These are phyloP conservation scores for Eucalyptus regnans DNA, from an alignment of 345 rosid species.

Conservation along the genomic window DNA sequence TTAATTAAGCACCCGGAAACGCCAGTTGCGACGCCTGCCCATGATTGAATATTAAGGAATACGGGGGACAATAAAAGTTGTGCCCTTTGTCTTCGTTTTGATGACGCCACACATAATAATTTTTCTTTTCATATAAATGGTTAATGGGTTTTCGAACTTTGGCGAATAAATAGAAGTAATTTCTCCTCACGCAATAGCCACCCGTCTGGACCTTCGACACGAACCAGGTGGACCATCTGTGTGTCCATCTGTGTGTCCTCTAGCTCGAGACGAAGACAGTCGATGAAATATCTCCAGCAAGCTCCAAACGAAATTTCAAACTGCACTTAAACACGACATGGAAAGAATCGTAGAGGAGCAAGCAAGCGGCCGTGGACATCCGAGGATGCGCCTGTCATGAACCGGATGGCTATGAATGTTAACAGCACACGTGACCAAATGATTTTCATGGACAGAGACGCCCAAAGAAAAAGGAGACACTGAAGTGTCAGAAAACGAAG, in stretches of 20 bases:
- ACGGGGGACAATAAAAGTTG: background rate
- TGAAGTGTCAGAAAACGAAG: no score
- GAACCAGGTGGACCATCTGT: background rate
- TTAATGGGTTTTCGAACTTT: background rate
- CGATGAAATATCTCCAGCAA: background rate
- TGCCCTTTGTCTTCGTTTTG: background rate
- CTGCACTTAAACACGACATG: background rate
- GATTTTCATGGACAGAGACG: background rate
- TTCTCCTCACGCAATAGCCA: background rate
- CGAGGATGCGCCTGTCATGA: background rate
- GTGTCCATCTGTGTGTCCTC: background rate
- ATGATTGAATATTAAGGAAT: no score
- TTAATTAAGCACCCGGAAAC: no score
- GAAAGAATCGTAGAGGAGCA: background rate
- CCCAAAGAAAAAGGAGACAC: background rate
- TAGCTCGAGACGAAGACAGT: background rate
- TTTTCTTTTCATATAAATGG: background rate
- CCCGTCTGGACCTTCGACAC: background rate
- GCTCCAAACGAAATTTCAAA: background rate
- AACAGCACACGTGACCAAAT: background rate
- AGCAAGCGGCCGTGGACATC: background rate
- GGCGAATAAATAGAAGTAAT: background rate
- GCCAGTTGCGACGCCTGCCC: background rate
- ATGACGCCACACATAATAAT: background rate
- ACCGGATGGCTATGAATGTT: fast-evolving